These are phyloP conservation scores for Helenozyma baotianmanensis DNA, from an alignment of 805 yeast species.

Conservation along the genomic window DNA sequence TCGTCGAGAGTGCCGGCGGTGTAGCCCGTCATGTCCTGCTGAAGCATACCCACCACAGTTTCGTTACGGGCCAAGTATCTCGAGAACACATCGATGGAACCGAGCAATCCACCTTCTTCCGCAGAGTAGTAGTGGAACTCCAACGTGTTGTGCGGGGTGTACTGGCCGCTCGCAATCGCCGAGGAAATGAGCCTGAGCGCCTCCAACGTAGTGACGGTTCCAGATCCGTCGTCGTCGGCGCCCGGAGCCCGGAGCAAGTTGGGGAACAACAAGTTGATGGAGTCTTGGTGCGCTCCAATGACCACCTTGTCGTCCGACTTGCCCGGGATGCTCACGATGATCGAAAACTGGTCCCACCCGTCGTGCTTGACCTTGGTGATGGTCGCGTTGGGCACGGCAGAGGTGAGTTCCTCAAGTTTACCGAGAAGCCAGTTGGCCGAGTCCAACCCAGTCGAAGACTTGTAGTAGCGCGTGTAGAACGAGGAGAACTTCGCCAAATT, in stretches of 20 bases:
- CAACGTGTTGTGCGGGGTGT: constrained; percentile 62
- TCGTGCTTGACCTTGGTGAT: constrained; percentile 51
- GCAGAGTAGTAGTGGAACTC: constrained; percentile 96
- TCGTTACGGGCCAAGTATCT: constrained; percentile 42
- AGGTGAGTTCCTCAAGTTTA: constrained; percentile 39
- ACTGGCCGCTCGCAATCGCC: constrained; percentile 27
- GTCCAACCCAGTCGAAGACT: constrained; percentile 62
- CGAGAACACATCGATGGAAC: constrained; percentile 74
- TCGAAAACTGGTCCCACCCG: constrained; percentile 74
- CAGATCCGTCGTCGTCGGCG: constrained; percentile 93
- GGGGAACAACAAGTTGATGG: constrained; percentile 72
- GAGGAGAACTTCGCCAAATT: constrained; percentile 61
- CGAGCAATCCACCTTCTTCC: constrained; percentile 88
- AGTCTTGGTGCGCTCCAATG: constrained; percentile 88
- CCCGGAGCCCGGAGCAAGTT: constrained; percentile 75
- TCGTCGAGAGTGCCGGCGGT: constrained; percentile 46
- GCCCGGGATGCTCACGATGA: constrained; percentile 64
- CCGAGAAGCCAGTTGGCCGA: constrained; percentile 67
- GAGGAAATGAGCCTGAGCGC: constrained; percentile 59
- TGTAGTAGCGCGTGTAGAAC: constrained; percentile 74
- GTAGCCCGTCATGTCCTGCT: constrained; percentile 93
- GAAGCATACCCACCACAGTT: constrained; percentile 76
- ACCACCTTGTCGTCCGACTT: constrained; percentile 49
- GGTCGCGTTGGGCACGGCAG: constrained; percentile 15
- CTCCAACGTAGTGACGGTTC: constrained; percentile 74